Evolutionary conservation across 2,329 filamentous ascomycete genomes (phyloP).

Genomic region (Neocucurbitaria cava): DNA sequence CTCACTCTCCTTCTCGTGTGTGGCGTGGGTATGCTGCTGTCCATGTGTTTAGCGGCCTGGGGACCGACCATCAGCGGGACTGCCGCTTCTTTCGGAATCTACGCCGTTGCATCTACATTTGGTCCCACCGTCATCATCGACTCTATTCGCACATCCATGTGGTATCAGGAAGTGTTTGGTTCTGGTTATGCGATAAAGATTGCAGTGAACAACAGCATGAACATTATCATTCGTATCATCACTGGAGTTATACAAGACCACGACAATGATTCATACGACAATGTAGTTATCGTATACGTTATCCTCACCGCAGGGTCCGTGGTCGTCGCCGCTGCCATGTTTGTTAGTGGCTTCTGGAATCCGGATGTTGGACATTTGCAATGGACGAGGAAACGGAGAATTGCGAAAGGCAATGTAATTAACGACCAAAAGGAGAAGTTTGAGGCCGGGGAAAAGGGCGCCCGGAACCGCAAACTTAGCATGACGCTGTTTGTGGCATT

Average conservation of each 20-base stretch:
- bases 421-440: slow-evolving; percentile 53
- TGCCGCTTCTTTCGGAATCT: slow-evolving; percentile 66
- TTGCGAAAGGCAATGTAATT: slow-evolving; percentile 54
- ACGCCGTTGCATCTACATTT: slow-evolving; percentile 62
- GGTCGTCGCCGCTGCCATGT: slow-evolving; percentile 52
- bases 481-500: slow-evolving; percentile 54
- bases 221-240: slow-evolving; percentile 65
- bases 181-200: slow-evolving; percentile 67
- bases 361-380: slow-evolving; percentile 60
- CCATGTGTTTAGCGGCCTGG: slow-evolving; percentile 64
- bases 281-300: slow-evolving; percentile 64
- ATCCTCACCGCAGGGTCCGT: slow-evolving; percentile 60
- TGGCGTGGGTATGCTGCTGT: slow-evolving; percentile 58
- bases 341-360: slow-evolving; percentile 50
- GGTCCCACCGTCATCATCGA: slow-evolving; percentile 68
- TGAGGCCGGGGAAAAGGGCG: slow-evolving; percentile 37
- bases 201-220: slow-evolving; percentile 69
- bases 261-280: slow-evolving; percentile 63
- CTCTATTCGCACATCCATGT: slow-evolving; percentile 65
- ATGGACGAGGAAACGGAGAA: slow-evolving; percentile 64
- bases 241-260: slow-evolving; percentile 66
- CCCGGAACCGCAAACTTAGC: slow-evolving; percentile 50
- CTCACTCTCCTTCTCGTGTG: slow-evolving; percentile 56
- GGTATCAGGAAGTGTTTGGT: slow-evolving; percentile 67
- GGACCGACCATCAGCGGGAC: slow-evolving; percentile 59